phyloP scores from a whole-genome alignment of 2,329 filamentous ascomycete genomes.

The Neobulgaria alba region DNA sequence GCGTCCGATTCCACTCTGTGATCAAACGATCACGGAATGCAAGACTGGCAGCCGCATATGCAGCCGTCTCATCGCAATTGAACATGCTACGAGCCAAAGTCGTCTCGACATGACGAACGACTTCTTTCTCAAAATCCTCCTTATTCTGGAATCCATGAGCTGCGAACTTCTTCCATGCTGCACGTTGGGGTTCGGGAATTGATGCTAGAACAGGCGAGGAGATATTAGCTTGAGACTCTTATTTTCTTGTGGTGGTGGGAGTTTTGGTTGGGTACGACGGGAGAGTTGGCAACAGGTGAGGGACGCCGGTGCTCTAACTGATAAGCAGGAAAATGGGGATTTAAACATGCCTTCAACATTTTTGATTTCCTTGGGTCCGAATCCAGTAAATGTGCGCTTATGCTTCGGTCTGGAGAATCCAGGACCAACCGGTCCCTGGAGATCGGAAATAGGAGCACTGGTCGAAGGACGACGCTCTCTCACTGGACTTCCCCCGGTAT shows the following conservation, averaged over 20 bases:
- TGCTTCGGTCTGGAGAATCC: slow-evolving; percentile 88
- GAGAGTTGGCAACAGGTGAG: too few relatives aligned
- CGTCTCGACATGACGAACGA: slow-evolving; percentile 92
- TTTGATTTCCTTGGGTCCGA: slow-evolving; percentile 87
- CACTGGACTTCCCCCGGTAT: slow-evolving; percentile 27
- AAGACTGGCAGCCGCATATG: slow-evolving; percentile 83
- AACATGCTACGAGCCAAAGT: slow-evolving; percentile 92
- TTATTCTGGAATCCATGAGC: slow-evolving; percentile 64
- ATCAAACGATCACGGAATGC: slow-evolving; percentile 90
- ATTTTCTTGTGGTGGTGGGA: too few relatives aligned
- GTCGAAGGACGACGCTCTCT: slow-evolving; percentile 76
- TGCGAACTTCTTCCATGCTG: slow-evolving; percentile 61
- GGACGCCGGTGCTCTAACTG: too few relatives aligned
- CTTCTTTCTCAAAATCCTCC: slow-evolving; percentile 78
- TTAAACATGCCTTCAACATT: slow-evolving; percentile 65
- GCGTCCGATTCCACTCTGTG: slow-evolving; percentile 95
- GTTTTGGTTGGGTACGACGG: too few relatives aligned
- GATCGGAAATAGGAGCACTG: slow-evolving; percentile 75
- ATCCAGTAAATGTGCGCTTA: slow-evolving; percentile 92
- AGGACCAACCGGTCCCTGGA: slow-evolving; percentile 78
- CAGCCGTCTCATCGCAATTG: slow-evolving; percentile 93
- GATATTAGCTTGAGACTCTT: too few relatives aligned
- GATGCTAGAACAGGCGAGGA: slow-evolving; percentile 41
- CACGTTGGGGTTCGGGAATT: slow-evolving; percentile 83
- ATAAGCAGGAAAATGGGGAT: slow-evolving; percentile 1